Percentiles rank a stretch among this genome's conserved stretches.
Conservation (phyloP, 768 basidiomycete species). For the Pleurotus eryngii region DNA sequence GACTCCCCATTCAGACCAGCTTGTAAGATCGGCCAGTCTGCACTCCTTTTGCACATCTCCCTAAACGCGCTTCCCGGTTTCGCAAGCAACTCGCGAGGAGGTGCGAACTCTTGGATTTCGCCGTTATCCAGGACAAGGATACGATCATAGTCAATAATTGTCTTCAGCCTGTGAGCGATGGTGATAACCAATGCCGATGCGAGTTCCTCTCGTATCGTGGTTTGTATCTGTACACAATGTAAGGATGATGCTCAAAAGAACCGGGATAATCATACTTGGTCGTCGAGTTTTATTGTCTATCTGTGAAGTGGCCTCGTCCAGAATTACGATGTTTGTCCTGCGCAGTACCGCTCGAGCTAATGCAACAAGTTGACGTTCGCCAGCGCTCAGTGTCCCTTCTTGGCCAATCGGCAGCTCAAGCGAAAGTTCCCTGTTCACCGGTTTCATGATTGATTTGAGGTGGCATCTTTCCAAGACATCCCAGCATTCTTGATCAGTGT, state of each 20-base stretch:
- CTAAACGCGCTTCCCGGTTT: constrained; percentile 58
- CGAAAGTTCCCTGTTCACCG: constrained; percentile 30
- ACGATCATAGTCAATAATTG: constrained; percentile 73
- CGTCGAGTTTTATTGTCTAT: constrained; percentile 68
- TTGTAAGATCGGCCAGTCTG: constrained; percentile 44
- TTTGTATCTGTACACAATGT: constrained; percentile 50
- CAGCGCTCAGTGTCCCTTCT: constrained; percentile 63
- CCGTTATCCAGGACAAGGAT: constrained; percentile 75
- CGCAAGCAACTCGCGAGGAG: constrained; percentile 52
- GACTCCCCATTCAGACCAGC: constrained; percentile 7
- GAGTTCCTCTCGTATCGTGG: constrained; percentile 72
- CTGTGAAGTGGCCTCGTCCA: constrained; percentile 79
- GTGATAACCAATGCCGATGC: constrained; percentile 71
- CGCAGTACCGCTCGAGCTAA: constrained; percentile 67
- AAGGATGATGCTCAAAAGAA: too few species aligned
- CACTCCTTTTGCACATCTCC: constrained; percentile 64
- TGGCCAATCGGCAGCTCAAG: constrained; percentile 65
- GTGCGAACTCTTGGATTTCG: constrained; percentile 71
- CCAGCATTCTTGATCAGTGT: constrained; percentile 58
- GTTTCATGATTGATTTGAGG: constrained; percentile 42
- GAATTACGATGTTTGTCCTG: constrained; percentile 62
- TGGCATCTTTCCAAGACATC: constrained; percentile 68
- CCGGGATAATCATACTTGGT: constrained; percentile 39
- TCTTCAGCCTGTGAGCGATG: constrained; percentile 78
- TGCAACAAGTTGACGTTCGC: constrained; percentile 74